These are phyloP conservation scores for Sicyos baderoa DNA, from an alignment of 306 rosid species.

Conservation along the genomic window DNA sequence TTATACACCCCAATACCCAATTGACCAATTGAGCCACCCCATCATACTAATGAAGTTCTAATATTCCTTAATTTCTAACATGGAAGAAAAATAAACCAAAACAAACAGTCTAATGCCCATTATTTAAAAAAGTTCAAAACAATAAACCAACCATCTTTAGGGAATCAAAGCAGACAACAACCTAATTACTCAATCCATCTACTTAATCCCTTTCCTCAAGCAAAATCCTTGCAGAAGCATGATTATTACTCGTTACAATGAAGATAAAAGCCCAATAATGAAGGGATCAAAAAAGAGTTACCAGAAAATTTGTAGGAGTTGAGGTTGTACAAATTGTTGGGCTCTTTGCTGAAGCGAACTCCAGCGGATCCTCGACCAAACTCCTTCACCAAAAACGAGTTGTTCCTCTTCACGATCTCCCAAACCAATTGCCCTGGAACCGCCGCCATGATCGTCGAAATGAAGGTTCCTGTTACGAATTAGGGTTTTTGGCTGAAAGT, in stretches of 20 bases:
- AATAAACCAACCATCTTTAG: neutral
- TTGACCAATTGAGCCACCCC: too few species aligned
- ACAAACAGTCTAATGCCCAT: neutral
- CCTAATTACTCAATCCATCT: neutral
- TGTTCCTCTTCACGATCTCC: conserved; percentile 95
- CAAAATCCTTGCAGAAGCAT: too few species aligned
- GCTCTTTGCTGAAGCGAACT: conserved; percentile 73
- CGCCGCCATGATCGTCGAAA: conserved; percentile 43
- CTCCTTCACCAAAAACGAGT: conserved; percentile 74
- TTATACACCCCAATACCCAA: too few species aligned
- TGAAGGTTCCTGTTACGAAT: conserved; percentile 7
- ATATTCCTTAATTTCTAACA: neutral
- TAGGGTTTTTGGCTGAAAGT: neutral
- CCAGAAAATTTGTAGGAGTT: conserved; percentile 77
- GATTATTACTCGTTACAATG: too few species aligned
- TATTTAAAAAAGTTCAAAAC: neutral
- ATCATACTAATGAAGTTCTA: neutral
- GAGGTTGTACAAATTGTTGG: conserved; percentile 75
- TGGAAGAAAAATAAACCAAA: neutral
- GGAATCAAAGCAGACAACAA: too few species aligned
- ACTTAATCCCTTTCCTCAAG: neutral
- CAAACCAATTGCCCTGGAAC: conserved; percentile 77
- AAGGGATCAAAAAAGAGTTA: conserved; percentile 11
- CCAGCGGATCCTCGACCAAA: conserved; percentile 70
- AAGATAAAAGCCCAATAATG: neutral